Evolutionary conservation across 2,329 filamentous ascomycete genomes (phyloP), one percentile per base, ranked within the genome.

Genomic region (Elsinoe australis): DNA sequence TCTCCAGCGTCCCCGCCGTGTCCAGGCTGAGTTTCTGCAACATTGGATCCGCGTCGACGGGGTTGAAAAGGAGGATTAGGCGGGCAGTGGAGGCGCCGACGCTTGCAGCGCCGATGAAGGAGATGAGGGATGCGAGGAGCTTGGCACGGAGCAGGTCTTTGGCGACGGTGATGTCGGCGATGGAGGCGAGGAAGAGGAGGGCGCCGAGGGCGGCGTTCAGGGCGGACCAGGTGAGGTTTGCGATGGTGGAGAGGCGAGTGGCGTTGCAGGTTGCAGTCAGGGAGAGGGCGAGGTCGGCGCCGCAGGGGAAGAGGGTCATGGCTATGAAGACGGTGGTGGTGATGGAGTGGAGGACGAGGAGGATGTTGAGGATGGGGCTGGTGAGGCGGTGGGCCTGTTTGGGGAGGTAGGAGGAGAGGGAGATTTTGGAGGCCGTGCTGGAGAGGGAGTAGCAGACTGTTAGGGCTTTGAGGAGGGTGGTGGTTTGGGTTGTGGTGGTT

Each of bases 271-370:
- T 33, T 17, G 24, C 29, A 5, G 45, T 41, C 24, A 38, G 18
- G 36, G 29, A 38, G 42, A 38, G 24, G 17, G 36, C 42, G 32
- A 41, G 19, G n/a, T 28, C 15, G 42, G 45, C 35, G 24, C 42
- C 41, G 42, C 49, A 47, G 18, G 49, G 49, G 26, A 51, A 42
- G 17, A 41, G 45, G 14, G 31, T 35, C 9, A 48, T 17, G 22
- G 29, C 33, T 15, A 42, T 10, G 22, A 50, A 50, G 22, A 50
- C 32, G 14, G 14, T 4, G 28, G 35, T 32, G 29, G 22, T 15
- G 29, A 45, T 36, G 26, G 36, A 15, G 15, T 33, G 38, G 12
- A 45, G 21, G 26, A 36, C 31, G 26, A 45, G 19, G 7, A 46
- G 21, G 2, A 10, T 33, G 36, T 46, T 41, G 15, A 50, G 7